Evolutionary conservation across 176 grass and related monocot genomes (phyloP).

Genomic region (Triticum dicoccoides): DNA sequence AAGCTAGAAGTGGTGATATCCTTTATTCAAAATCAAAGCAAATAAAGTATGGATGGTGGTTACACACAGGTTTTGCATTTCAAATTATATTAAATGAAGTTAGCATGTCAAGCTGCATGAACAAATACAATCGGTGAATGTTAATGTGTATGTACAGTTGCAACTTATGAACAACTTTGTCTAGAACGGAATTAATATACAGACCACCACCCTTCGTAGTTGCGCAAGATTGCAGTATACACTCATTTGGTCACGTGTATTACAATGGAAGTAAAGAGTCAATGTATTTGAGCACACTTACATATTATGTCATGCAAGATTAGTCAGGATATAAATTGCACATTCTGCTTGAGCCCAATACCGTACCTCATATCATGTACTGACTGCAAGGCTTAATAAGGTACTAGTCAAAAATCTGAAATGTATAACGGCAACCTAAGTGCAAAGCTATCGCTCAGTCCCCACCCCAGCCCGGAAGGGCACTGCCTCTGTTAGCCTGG

Average conservation of each 20-base stretch:
- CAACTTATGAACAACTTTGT: neutral
- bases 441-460: neutral
- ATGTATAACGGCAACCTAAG: neutral
- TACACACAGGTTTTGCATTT: neutral
- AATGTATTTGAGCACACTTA: neutral
- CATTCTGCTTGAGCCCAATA: neutral
- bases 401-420: neutral
- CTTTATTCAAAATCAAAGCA: conserved; percentile 4
- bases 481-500: too few species aligned
- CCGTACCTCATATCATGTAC: neutral
- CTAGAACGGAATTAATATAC: neutral
- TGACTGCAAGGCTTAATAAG: neutral
- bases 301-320: neutral
- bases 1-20: neutral
- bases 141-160: neutral
- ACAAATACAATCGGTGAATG: neutral
- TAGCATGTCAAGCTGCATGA: neutral
- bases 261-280: neutral
- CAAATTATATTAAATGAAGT: neutral
- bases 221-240: neutral
- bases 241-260: neutral
- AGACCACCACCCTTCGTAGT: neutral
- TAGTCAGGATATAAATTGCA: neutral
- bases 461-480: too few species aligned
- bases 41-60: neutral